phyloP scores from a whole-genome alignment of 75 land plant genomes.

The Azolla pinnata region DNA sequence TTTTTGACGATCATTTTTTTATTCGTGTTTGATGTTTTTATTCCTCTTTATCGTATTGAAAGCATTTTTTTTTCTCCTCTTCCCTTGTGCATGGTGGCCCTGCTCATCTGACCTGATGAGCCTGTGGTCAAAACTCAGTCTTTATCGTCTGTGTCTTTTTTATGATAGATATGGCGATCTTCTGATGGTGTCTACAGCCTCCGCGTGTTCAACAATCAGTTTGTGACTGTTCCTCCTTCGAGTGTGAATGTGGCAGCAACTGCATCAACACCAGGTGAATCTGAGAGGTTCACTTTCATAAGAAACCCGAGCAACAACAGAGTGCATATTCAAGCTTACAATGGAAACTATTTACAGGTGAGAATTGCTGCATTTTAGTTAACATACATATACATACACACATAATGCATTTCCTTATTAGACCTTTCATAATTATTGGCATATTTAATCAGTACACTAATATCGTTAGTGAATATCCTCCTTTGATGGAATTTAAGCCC shows the following conservation, averaged over 20 bases:
- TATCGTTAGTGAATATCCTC: too few species aligned
- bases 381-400: too few species aligned
- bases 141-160: too few species aligned
- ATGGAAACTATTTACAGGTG: slow-evolving; percentile 66
- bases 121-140: too few species aligned
- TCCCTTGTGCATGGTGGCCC: too few species aligned
- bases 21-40: neutral
- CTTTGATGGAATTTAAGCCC: too few species aligned
- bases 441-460: too few species aligned
- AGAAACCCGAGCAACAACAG: slow-evolving; percentile 27
- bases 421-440: neutral
- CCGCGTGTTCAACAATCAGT: slow-evolving; percentile 46
- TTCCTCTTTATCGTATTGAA: too few species aligned
- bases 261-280: slow-evolving; percentile 32
- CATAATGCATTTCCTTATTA: neutral
- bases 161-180: slow-evolving; percentile 77
- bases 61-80: too few species aligned
- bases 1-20: neutral
- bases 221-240: slow-evolving; percentile 39
- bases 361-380: too few species aligned
- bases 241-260: slow-evolving; percentile 37
- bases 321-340: slow-evolving; percentile 58
- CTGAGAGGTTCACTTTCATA: slow-evolving; percentile 49
- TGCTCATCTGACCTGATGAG: too few species aligned
- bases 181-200: slow-evolving; percentile 46